Base-by-base conservation (phyloP, 2,329 filamentous ascomycete species). In the Colletotrichum incanum region DNA sequence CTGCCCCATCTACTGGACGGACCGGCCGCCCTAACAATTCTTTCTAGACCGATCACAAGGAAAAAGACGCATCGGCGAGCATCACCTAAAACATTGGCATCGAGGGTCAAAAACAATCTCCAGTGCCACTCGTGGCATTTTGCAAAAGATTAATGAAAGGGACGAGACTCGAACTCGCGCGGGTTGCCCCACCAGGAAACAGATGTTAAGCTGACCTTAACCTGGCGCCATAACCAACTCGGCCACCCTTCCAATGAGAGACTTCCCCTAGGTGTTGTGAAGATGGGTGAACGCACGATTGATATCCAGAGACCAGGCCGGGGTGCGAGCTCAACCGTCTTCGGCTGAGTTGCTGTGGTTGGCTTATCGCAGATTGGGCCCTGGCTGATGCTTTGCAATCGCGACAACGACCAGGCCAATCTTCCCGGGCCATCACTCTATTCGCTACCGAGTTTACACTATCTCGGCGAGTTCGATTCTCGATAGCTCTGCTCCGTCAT, bases 221-320 rank as follows among this genome's bases (percentile, higher is more conserved):
- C 69, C 69, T 72, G 69, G 69, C 69, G 69, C 69, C 69, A 72
- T 72, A 72, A 72, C 69, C 69, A 72, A 72, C 69, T 72, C 69
- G 69, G 69, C 69, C 69, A 72, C 69, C 69, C 69, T 72, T 59
- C 69, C 69, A 52, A 2, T 1, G 0, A 9, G 47, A 28, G 34
- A 20, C 18, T 8, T 28, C 4, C 34, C 52, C 45, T 37, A 1
- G 2, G 3, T 54, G 56, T 11, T 67, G 55, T n/a, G n/a, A n/a
- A n/a, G 1, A 5, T 1, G 0, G 4, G 0, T 7, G 9, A 2
- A 3, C 23, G 9, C 14, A 5, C 16, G 16, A 2, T 2, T 41
- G 0, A 63, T 63, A 41, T 62, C 0, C n/a, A 8, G 20, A 6
- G 20, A 16, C 1, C 7, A 4, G 6, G n/a, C 47, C 1, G 9